A percentile compares a stretch with the other conserved stretches of the same genome.
These are phyloP conservation scores for Ananas comosus DNA, from an alignment of 176 grass and related monocot genomes.

Conservation along the genomic window DNA sequence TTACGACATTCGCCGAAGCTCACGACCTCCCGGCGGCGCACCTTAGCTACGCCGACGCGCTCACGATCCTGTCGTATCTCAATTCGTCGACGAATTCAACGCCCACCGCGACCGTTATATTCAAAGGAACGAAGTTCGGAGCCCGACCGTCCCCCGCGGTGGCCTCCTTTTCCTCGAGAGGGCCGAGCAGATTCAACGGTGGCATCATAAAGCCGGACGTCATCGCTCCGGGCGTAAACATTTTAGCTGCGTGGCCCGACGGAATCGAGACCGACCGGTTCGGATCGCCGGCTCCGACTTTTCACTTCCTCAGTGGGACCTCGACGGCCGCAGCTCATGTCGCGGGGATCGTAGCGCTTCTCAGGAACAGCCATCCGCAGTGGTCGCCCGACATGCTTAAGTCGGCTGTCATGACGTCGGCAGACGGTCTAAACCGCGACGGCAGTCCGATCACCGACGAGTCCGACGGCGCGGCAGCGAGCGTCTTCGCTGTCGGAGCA, in stretches of 20 bases:
- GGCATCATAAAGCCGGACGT: constrained; percentile 1
- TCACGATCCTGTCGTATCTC: neutral
- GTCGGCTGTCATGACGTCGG: neutral
- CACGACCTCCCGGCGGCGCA: constrained; percentile 2
- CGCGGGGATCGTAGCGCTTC: constrained; percentile 1
- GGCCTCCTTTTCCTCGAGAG: constrained; percentile 6
- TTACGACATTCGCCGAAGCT: neutral
- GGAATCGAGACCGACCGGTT: neutral
- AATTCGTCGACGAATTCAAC: neutral
- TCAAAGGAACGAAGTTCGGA: constrained; percentile 5
- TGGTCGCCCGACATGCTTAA: constrained; percentile 4
- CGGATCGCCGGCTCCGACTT: neutral
- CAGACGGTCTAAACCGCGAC: neutral
- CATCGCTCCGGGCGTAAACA: neutral
- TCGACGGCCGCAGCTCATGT: constrained; percentile 3
- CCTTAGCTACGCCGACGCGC: neutral
- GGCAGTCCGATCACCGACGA: neutral
- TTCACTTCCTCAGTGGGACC: neutral
- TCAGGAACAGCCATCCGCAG: neutral
- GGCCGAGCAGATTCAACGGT: neutral
- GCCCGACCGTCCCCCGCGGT: neutral
- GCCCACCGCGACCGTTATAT: neutral
- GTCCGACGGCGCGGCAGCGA: neutral
- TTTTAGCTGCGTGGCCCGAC: neutral
- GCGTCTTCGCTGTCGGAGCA: neutral